Percentiles rank a stretch among this genome's conserved stretches.
Conservation (phyloP, 495 filamentous ascomycete species). For the Tuber brumale region DNA sequence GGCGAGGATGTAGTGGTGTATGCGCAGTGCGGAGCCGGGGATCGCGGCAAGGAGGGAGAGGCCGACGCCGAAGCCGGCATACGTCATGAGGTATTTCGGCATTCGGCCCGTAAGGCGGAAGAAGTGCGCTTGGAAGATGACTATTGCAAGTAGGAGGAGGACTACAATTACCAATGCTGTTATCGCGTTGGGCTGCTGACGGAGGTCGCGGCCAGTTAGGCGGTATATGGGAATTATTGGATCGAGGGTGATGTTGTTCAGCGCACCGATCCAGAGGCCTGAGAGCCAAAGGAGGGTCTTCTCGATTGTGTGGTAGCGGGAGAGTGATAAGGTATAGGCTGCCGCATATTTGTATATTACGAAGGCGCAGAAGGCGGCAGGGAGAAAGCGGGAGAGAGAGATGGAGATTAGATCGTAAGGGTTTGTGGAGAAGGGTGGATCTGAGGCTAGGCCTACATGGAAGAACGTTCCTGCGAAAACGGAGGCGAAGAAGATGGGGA, state of each 20-base stretch:
- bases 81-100: constrained; percentile 64
- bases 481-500: constrained; percentile 63
- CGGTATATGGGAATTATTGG: constrained; percentile 71
- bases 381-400: constrained; percentile 65
- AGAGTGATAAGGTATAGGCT: constrained; percentile 29
- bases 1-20: constrained; percentile 92
- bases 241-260: constrained; percentile 80
- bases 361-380: constrained; percentile 66
- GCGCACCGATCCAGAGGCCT: constrained; percentile 66
- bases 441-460: constrained; percentile 71
- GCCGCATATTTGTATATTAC: constrained; percentile 68
- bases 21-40: constrained; percentile 76
- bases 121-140: constrained; percentile 63
- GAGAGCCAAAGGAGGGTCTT: constrained; percentile 70
- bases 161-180: constrained; percentile 63
- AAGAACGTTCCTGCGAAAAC: constrained; percentile 67
- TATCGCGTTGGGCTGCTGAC: constrained; percentile 69
- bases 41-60: constrained; percentile 60
- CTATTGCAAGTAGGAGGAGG: constrained; percentile 53
- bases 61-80: constrained; percentile 52
- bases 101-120: constrained; percentile 68
- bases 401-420: constrained; percentile 57
- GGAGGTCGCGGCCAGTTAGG: constrained; percentile 67
- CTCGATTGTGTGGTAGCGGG: constrained; percentile 60
- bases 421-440: constrained; percentile 57